A percentile compares a stretch with the other conserved stretches of the same genome.
Conservation (phyloP, 1,284 basidiomycete species). For the Ustilago cynodontis region DNA sequence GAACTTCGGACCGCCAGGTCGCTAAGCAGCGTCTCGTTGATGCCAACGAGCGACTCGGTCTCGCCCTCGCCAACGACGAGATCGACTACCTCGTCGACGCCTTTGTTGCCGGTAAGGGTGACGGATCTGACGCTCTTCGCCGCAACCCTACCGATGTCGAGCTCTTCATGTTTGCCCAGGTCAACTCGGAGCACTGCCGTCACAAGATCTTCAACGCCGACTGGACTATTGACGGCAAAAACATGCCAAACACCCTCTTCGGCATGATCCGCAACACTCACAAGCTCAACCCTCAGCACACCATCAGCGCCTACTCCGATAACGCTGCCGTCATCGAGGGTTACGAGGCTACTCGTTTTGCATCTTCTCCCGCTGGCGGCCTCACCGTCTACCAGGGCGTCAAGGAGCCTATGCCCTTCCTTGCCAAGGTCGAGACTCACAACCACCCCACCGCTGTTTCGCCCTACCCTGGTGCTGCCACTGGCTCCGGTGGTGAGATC, state of each 20-base stretch:
- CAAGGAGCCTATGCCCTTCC: constrained; percentile 79
- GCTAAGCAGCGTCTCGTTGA: constrained; percentile 73
- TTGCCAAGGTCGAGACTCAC: constrained; percentile 99
- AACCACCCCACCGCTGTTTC: constrained; percentile 99
- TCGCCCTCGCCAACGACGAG: constrained; percentile 90
- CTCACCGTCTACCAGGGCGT: constrained; percentile 53
- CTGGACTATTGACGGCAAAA: constrained; percentile 86
- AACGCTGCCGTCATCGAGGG: constrained; percentile 96
- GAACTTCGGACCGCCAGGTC: constrained; percentile 55
- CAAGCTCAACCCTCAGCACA: constrained; percentile 76
- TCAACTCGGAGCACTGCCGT: constrained; percentile 99
- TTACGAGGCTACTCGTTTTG: constrained; percentile 81
- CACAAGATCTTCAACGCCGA: constrained; percentile 99
- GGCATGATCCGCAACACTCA: constrained; percentile 99
- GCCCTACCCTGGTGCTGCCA: constrained; percentile 96
- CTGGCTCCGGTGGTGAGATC: constrained; percentile 97
- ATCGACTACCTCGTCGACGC: constrained; percentile 92
- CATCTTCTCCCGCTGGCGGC: constrained; percentile 72
- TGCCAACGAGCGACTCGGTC: constrained; percentile 87
- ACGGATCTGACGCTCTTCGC: constrained; percentile 72
- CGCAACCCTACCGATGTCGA: constrained; percentile 85
- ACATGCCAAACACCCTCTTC: constrained; percentile 85
- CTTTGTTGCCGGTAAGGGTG: constrained; percentile 75
- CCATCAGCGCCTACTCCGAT: constrained; percentile 96
- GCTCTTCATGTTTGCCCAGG: constrained; percentile 99